Percentiles rank a stretch among this genome's conserved stretches.
phyloP scores from a whole-genome alignment of 345 rosid species.

The Lumnitzera littorea region DNA sequence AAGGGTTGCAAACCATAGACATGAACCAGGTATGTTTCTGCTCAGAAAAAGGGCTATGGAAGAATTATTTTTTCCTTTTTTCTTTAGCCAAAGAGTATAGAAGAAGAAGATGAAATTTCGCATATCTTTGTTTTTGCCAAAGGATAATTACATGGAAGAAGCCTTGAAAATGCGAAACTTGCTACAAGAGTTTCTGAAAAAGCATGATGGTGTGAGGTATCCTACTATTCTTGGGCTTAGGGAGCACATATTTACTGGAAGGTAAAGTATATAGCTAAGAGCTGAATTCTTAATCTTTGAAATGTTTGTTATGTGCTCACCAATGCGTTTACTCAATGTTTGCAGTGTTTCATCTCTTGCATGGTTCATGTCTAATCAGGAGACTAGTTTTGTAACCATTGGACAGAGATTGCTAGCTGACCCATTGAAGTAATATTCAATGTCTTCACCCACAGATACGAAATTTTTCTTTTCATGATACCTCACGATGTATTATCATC shows the following conservation, averaged over 20 bases:
- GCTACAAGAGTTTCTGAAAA: constrained; percentile 64
- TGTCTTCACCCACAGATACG: not conserved
- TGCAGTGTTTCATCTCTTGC: constrained; percentile 86
- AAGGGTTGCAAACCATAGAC: constrained; percentile 56
- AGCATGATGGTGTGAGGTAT: constrained; percentile 59
- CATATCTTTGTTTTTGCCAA: not conserved
- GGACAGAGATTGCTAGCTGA: constrained; percentile 75
- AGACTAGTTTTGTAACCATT: constrained; percentile 74
- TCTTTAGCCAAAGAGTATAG: too few relatives aligned
- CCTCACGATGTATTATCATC: too few relatives aligned
- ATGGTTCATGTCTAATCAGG: constrained; percentile 90
- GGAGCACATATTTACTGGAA: constrained; percentile 85
- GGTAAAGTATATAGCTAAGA: constrained; percentile 19
- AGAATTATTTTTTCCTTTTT: not conserved
- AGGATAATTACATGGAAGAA: constrained; percentile 87
- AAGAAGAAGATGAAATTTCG: not conserved
- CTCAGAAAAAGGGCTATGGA: too few relatives aligned
- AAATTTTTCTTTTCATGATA: not conserved
- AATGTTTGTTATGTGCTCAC: not conserved
- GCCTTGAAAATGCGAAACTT: constrained; percentile 83
- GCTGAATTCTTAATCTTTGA: not conserved
- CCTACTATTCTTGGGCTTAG: constrained; percentile 72
- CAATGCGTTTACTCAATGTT: not conserved
- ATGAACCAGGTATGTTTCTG: constrained; percentile 43
- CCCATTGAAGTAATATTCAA: constrained; percentile 37